These are phyloP conservation scores for Blastomyces parvus DNA, from an alignment of 2,329 filamentous ascomycete species.

Conservation along the genomic window DNA sequence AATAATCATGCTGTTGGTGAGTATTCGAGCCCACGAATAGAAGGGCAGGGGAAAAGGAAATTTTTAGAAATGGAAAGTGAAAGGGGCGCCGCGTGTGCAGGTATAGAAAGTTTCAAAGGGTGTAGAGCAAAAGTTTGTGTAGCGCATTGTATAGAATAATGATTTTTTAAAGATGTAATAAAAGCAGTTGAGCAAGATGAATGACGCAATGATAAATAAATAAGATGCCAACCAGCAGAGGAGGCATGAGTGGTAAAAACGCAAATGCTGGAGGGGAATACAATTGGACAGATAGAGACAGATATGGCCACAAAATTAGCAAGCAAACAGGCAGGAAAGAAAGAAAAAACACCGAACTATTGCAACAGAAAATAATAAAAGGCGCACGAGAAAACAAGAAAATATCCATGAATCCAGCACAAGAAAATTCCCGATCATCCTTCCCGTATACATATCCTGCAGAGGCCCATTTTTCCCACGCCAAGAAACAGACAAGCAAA, in stretches of 20 bases:
- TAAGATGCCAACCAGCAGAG: background rate
- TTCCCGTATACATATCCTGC: background rate
- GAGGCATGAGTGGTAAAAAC: background rate
- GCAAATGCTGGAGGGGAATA: constrained; percentile 8
- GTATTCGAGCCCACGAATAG: background rate
- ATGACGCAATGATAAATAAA: background rate
- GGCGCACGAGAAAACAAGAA: constrained; percentile 11
- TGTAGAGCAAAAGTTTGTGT: background rate
- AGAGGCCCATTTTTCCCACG: constrained; percentile 1
- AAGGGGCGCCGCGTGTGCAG: background rate
- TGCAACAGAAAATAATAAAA: background rate
- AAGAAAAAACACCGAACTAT: constrained; percentile 4
- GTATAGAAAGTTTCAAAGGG: background rate
- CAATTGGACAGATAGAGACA: constrained; percentile 8
- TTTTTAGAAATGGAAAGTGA: background rate
- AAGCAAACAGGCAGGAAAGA: constrained; percentile 8
- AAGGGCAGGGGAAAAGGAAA: background rate
- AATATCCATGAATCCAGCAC: constrained; percentile 10
- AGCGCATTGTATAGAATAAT: background rate
- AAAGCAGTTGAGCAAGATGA: background rate
- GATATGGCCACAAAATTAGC: constrained; percentile 7
- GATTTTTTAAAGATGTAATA: background rate
- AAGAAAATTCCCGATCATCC: background rate
- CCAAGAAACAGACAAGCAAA: constrained; percentile 8
- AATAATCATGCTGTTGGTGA: background rate